Evolutionary conservation across 148 eudicot genomes (phyloP), one percentile per base, ranked within the genome.

Genomic region (Fagopyrum tataricum): DNA sequence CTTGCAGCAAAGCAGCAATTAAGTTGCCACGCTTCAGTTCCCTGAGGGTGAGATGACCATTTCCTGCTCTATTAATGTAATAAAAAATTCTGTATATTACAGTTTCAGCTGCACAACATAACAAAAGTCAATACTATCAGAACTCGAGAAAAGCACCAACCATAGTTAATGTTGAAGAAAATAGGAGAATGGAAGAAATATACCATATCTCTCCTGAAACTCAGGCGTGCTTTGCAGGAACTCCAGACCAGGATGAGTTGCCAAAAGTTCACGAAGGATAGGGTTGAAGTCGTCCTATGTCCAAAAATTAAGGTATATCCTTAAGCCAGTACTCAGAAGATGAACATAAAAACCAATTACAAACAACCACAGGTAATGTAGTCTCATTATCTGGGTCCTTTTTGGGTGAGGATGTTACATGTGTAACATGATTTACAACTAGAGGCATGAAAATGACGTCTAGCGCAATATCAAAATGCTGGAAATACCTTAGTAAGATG

Each of bases 201-300:
- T 84, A 94, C 98, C 97, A 82, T 91, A 93, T 93, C 98, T 86
- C 75, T 94, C 98, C 82, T 94, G 98, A 79, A 94, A 94, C 80
- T 94, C 98, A 10, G 98, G 98, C 21, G 98, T 94, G 71, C 89
- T 88, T 73, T 88, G 93, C 69, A 94, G 81, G 85, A 94, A 94
- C 79, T 94, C 98, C 84, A 94, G 79, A 48, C 98, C 98, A 43
- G 97, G 98, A 86, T 94, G 98, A 73, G 72, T 44, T 18, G 72
- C 72, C 72, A 70, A 44, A 70, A 70, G 72, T 70, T 70, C 52
- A 44, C 5, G 72, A 46, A 70, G 72, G 13, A 70, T 37, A 70
- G 72, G 72, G 13, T 70, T 70, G 15, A 70, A 70, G 39, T 70
- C 72, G 18, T 70, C 72, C 72, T 70, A 39, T 0, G 9, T 64